These are phyloP conservation scores for Aureobasidium musti DNA, from an alignment of 2,329 filamentous ascomycete species.

Conservation along the genomic window DNA sequence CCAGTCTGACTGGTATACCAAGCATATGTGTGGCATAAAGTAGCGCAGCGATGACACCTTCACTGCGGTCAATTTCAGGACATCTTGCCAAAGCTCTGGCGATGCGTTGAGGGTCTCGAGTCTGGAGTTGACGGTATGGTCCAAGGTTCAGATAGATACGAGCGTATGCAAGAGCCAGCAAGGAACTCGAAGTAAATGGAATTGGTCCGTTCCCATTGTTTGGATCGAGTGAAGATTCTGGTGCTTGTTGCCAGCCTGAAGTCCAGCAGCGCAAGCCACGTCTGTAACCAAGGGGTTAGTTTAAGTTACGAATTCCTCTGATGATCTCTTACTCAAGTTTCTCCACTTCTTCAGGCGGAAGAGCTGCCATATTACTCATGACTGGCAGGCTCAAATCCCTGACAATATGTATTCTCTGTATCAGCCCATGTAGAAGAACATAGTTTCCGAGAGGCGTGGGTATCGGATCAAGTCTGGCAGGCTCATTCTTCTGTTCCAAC, in stretches of 20 bases:
- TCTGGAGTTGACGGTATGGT: constrained; percentile 48
- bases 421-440: constrained; percentile 68
- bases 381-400: constrained; percentile 5
- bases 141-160: constrained; percentile 52
- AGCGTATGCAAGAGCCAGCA: constrained; percentile 52
- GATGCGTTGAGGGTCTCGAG: constrained; percentile 48
- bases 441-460: constrained; percentile 58
- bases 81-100: constrained; percentile 45
- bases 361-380: constrained; percentile 10
- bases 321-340: background rate
- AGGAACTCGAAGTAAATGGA: constrained; percentile 50
- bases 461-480: background rate
- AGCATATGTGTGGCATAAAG: constrained; percentile 58
- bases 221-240: constrained; percentile 43
- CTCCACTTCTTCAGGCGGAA: constrained; percentile 3
- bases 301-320: no score
- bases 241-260: constrained; percentile 41
- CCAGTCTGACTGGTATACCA: constrained; percentile 58
- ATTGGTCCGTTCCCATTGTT: constrained; percentile 44
- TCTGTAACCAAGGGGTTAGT: background rate
- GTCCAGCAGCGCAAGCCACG: constrained; percentile 36
- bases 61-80: constrained; percentile 51
- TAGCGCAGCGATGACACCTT: constrained; percentile 53
- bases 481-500: background rate
- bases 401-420: constrained; percentile 39